A percentile compares a stretch with the other conserved stretches of the same genome.
Conservation (phyloP, 257 asterid genomes). For the Ajuga chamaepitys region DNA sequence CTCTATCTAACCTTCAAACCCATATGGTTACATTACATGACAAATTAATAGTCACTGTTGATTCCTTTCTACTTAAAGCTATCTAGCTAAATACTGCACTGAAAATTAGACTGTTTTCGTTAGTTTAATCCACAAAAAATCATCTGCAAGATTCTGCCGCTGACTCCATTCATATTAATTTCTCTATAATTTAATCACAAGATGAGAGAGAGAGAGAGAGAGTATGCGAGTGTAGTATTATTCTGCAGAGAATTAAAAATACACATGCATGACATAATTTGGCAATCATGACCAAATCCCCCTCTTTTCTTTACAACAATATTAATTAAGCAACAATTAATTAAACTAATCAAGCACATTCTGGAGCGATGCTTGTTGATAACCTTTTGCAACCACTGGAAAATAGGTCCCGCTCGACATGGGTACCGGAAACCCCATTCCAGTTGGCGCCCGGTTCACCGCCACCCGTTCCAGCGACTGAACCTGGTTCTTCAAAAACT, state of each 20-base stretch:
- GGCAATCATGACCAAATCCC: constrained; percentile 20
- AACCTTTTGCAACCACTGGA: constrained; percentile 41
- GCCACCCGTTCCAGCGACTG: constrained; percentile 70
- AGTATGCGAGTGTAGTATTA: constrained; percentile 13
- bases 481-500: constrained; percentile 76
- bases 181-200: background rate
- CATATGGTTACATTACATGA: constrained; percentile 19
- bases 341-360: constrained; percentile 10
- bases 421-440: constrained; percentile 74
- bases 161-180: background rate
- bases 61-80: constrained; percentile 33
- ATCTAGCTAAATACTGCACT: too few species aligned
- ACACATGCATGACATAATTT: constrained; percentile 60
- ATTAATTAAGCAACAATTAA: constrained; percentile 19
- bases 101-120: constrained; percentile 5
- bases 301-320: constrained; percentile 30
- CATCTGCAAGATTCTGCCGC: background rate
- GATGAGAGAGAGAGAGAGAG: background rate
- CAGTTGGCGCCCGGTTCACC: constrained; percentile 37
- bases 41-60: constrained; percentile 32
- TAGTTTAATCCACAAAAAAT: background rate
- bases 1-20: constrained; percentile 38
- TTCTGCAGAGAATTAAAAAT: constrained; percentile 18
- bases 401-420: constrained; percentile 68
- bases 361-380: constrained; percentile 20